Conservation (phyloP, 345 rosid genomes). For the Lepidium sativum region DNA sequence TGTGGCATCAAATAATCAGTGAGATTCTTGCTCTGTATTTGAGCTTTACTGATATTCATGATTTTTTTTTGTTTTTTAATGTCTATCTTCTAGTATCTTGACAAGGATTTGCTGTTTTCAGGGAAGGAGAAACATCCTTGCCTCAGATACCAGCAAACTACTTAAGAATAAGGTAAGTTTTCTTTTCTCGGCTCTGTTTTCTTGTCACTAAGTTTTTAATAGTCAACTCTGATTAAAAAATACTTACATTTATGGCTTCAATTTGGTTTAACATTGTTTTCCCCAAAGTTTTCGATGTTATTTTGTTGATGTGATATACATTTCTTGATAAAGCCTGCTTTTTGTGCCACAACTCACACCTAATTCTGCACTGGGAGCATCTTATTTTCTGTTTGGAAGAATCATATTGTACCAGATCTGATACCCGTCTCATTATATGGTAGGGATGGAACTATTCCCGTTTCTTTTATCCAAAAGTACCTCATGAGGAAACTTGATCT, state of each 20-base stretch:
- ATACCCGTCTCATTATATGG: not conserved
- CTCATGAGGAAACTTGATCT: constrained; percentile 79
- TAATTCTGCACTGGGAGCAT: not conserved
- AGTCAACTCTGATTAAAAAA: not conserved
- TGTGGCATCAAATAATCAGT: constrained; percentile 83
- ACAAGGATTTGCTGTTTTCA: constrained; percentile 37
- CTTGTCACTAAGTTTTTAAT: not conserved
- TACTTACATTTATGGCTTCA: not conserved
- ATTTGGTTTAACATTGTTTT: not conserved
- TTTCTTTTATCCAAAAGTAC: constrained; percentile 81
- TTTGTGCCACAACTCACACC: not conserved
- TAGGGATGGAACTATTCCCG: constrained; percentile 87
- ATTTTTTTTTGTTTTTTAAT: constrained; percentile 1
- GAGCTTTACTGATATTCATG: not conserved
- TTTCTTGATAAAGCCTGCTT: not conserved
- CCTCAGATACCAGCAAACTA: constrained; percentile 78
- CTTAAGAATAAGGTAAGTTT: constrained; percentile 78
- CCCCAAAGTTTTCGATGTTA: not conserved
- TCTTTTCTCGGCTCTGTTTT: not conserved
- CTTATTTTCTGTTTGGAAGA: not conserved
- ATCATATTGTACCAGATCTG: not conserved
- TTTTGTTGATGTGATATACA: not conserved
- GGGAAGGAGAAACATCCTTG: constrained; percentile 70
- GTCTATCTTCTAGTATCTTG: not conserved
- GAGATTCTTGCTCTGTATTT: constrained; percentile 29